These are phyloP conservation scores for Rhizopogon sp. DNA, from an alignment of 768 basidiomycete species.

Conservation along the genomic window DNA sequence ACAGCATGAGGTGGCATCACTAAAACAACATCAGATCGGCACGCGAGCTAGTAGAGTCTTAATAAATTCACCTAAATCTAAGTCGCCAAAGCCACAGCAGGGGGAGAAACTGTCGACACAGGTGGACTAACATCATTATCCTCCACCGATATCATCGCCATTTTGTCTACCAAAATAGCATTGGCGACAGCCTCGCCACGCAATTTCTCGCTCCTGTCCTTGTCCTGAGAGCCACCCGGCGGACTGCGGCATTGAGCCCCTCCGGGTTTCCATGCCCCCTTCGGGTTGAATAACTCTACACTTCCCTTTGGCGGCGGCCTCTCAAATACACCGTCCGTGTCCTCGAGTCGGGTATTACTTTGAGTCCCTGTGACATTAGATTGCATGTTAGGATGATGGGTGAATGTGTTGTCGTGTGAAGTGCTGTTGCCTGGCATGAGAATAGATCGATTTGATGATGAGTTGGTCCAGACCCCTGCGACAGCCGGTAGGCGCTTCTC, in stretches of 20 bases:
- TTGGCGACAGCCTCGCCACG: conserved; percentile 30
- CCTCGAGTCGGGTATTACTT: conserved; percentile 31
- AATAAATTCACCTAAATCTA: conserved; percentile 17
- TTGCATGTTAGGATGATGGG: conserved; percentile 32
- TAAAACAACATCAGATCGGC: conserved; percentile 5
- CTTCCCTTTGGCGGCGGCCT: conserved; percentile 43
- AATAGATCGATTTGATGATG: conserved; percentile 45
- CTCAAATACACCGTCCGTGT: conserved; percentile 42
- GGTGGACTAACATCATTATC: conserved; percentile 15
- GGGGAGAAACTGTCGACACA: conserved; percentile 8
- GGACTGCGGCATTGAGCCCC: conserved; percentile 11
- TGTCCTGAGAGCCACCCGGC: conserved; percentile 14
- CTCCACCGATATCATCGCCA: conserved; percentile 33
- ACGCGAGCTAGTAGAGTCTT: not conserved
- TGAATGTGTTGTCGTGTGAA: conserved; percentile 28
- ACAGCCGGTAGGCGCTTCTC: conserved; percentile 53
- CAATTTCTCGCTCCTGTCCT: conserved; percentile 26
- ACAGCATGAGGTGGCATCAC: conserved; percentile 7
- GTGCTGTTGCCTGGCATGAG: conserved; percentile 37
- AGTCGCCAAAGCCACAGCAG: conserved; percentile 18
- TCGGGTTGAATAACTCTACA: conserved; percentile 34
- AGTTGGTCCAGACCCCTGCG: conserved; percentile 69
- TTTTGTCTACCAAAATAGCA: conserved; percentile 33
- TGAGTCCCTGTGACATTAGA: conserved; percentile 1
- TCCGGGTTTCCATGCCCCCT: conserved; percentile 20